phyloP scores from a whole-genome alignment of 1,284 basidiomycete genomes.

The Cryptococcus sp. region DNA sequence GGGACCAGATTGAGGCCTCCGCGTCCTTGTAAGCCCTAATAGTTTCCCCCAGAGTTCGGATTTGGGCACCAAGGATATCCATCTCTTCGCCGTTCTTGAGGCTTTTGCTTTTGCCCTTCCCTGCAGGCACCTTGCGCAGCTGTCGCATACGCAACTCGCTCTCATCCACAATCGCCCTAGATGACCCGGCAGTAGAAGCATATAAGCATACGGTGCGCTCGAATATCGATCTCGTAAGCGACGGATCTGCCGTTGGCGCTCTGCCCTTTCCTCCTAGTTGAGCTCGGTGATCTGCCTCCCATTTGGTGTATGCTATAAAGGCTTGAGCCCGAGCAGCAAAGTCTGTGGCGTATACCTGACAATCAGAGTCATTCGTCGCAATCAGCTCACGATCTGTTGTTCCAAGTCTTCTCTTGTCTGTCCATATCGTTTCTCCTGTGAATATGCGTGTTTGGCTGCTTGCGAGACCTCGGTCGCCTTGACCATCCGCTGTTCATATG shows the following conservation, averaged over 20 bases:
- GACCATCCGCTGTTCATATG: conserved; percentile 76
- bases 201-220: conserved; percentile 72
- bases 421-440: conserved; percentile 38
- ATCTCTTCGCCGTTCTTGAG: conserved; percentile 44
- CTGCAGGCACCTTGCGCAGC: conserved; percentile 6
- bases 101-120: conserved; percentile 58
- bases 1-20: conserved; percentile 45
- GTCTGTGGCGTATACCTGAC: conserved; percentile 22
- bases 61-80: conserved; percentile 56
- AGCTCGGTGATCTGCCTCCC: conserved; percentile 53
- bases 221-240: conserved; percentile 65
- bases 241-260: conserved; percentile 55
- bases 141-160: not conserved
- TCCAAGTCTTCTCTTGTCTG: conserved; percentile 46
- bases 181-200: conserved; percentile 58
- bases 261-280: conserved; percentile 57
- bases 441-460: conserved; percentile 54
- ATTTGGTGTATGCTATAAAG: conserved; percentile 42
- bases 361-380: conserved; percentile 4
- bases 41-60: conserved; percentile 20
- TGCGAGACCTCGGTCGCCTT: conserved; percentile 70
- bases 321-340: conserved; percentile 21
- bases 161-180: conserved; percentile 10
- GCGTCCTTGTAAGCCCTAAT: conserved; percentile 39
- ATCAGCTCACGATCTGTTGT: conserved; percentile 38